These are phyloP conservation scores for Leishmania amazonensis DNA, from an alignment of 208 protist genomes.

Conservation along the genomic window DNA sequence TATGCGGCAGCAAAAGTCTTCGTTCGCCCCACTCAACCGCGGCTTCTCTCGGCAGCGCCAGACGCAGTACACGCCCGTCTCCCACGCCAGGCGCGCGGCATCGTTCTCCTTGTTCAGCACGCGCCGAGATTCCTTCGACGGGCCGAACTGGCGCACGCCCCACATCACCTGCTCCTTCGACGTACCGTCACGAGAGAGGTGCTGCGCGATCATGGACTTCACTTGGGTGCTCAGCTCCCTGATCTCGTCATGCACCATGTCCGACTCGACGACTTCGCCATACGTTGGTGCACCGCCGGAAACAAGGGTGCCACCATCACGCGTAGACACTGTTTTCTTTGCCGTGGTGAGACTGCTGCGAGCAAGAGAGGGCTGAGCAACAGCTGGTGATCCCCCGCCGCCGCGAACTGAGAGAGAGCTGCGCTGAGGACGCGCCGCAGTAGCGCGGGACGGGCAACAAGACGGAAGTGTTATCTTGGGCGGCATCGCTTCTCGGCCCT, in stretches of 20 bases:
- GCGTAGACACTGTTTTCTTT: not conserved
- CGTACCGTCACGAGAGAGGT: slow-evolving; percentile 64
- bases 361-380: not conserved
- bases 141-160: slow-evolving; percentile 74
- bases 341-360: not conserved
- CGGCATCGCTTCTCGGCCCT: not conserved
- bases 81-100: slow-evolving; percentile 63
- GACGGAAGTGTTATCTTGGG: slow-evolving; percentile 8
- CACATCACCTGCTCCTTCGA: slow-evolving; percentile 66
- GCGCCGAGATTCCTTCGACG: slow-evolving; percentile 62
- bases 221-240: slow-evolving; percentile 53
- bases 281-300: slow-evolving; percentile 24
- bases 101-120: slow-evolving; percentile 80
- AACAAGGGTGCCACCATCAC: slow-evolving; percentile 1
- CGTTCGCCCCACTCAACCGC: slow-evolving; percentile 44
- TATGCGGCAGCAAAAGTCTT: slow-evolving; percentile 84
- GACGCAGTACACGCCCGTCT: slow-evolving; percentile 79
- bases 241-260: slow-evolving; percentile 82
- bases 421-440: not conserved
- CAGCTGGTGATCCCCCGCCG: not conserved
- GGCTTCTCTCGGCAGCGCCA: slow-evolving; percentile 64
- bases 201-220: slow-evolving; percentile 44
- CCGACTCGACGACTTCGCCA: slow-evolving; percentile 57
- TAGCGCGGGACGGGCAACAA: not conserved
- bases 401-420: not conserved